Percentiles rank a stretch among this genome's conserved stretches.
phyloP scores from a whole-genome alignment of 2,329 filamentous ascomycete species.

The Penicillium sp. region DNA sequence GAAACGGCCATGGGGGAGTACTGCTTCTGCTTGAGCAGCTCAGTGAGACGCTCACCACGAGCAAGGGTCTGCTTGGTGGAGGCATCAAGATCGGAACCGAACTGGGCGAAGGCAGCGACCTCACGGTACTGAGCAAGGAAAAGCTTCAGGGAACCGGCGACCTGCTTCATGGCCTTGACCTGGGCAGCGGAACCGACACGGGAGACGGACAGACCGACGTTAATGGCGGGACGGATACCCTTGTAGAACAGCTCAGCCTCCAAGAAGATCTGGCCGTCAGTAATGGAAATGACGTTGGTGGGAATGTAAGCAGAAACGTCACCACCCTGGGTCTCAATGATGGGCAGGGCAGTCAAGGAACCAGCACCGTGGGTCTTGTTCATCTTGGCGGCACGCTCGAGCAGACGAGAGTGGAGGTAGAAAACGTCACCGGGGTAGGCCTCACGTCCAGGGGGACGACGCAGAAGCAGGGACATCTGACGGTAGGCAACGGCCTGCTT shows the following conservation, averaged over 20 bases:
- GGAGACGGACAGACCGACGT: slow-evolving; percentile 99
- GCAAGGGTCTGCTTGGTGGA: slow-evolving; percentile 97
- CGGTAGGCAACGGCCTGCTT: slow-evolving; percentile 98
- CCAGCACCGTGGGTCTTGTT: slow-evolving; percentile 92
- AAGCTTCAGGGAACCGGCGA: slow-evolving; percentile 98
- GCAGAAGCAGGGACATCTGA: slow-evolving; percentile 97
- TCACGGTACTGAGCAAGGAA: slow-evolving; percentile 99
- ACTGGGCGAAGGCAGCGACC: slow-evolving; percentile 98
- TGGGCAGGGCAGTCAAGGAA: slow-evolving; percentile 92
- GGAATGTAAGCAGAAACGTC: slow-evolving; percentile 99
- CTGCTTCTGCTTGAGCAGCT: slow-evolving; percentile 99
- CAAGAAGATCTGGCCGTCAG: slow-evolving; percentile 99
- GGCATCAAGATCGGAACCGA: slow-evolving; percentile 99
- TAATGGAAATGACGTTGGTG: slow-evolving; percentile 99
- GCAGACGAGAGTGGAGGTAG: slow-evolving; percentile 98
- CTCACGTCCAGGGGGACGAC: slow-evolving; percentile 98
- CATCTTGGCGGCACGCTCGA: slow-evolving; percentile 99
- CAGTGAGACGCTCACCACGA: slow-evolving; percentile 98
- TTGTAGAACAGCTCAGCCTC: slow-evolving; percentile 99
- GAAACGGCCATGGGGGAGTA: slow-evolving; percentile 98
- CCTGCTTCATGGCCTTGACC: slow-evolving; percentile 99
- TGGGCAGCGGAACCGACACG: slow-evolving; percentile 99
- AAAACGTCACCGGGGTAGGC: slow-evolving; percentile 99
- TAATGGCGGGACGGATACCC: slow-evolving; percentile 99
- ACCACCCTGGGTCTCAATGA: slow-evolving; percentile 99